Base-by-base conservation (phyloP, 495 filamentous ascomycete species). In the Penicillium dipodomyicola region DNA sequence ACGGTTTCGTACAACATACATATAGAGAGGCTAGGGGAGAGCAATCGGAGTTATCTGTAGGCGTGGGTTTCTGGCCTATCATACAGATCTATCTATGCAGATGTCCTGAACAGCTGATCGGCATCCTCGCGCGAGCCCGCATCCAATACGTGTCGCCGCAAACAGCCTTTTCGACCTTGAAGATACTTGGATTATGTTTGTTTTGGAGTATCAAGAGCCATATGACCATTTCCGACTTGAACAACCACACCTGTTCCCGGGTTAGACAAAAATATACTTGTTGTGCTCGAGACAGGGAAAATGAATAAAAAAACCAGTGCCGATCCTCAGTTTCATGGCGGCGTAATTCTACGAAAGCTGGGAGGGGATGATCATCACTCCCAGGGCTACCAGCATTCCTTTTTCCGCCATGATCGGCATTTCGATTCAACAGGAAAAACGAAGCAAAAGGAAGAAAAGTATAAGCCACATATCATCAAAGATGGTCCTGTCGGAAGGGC, bases 371-470 rank as follows among this genome's bases (percentile, higher is more conserved):
- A 56, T 56, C 55, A 56, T 56, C 55, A 37, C 32, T 54, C 54
- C 55, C n/a, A 58, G 27, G 27, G 29, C 25, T 27, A 37, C 30
- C 52, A 56, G 17, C 49, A 54, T 56, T 60, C 61, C 52, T 17
- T 52, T 53, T 60, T 50, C 32, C 49, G 43, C 45, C 39, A 46
- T 49, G 61, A 63, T 60, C 61, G 53, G 39, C 53, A 41, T 22
- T 37, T 29, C 37, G 15, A 15, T 15, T 43, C 15, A 25, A 40
- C 29, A 46, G 22, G n/a, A 11, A 61, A 27, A 23, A 30, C 20
- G 32, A 43, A 44, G 20, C 5, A 20, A 30, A 58, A 29, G 12
- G 7, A 14, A 27, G 41, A 46, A 33, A 23, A 22, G 27, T 20
- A 27, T 52, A 56, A 35, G 6, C 15, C 8, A 17, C 19, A 47